A percentile compares a stretch with the other conserved stretches of the same genome.
These are phyloP conservation scores for Metroxylon sagu DNA, from an alignment of 176 grass and related monocot species.

Conservation along the genomic window DNA sequence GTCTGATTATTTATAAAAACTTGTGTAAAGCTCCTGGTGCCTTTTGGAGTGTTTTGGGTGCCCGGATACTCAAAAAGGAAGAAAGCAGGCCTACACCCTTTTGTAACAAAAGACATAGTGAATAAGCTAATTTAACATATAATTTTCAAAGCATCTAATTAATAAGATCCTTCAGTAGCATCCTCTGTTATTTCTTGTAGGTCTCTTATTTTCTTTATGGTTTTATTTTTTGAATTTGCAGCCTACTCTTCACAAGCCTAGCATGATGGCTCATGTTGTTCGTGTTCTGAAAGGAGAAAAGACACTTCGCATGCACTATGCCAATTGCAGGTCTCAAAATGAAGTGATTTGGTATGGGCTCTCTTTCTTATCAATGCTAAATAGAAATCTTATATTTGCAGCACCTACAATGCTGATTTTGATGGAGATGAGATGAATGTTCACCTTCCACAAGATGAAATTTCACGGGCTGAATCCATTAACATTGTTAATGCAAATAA, in stretches of 20 bases:
- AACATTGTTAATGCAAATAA: constrained; percentile 95
- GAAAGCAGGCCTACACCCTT: too few species aligned
- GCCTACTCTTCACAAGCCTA: constrained; percentile 95
- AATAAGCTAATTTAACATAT: too few species aligned
- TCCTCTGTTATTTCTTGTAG: too few species aligned
- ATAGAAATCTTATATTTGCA: constrained; percentile 25
- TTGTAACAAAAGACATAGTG: too few species aligned
- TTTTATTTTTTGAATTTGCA: constrained; percentile 27
- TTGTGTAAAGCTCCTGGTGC: too few species aligned
- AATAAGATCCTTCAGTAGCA: too few species aligned
- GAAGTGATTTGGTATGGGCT: not conserved
- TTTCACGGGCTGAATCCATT: constrained; percentile 82
- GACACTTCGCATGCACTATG: constrained; percentile 96
- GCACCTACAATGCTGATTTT: constrained; percentile 99
- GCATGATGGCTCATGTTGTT: constrained; percentile 98
- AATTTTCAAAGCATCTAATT: too few species aligned
- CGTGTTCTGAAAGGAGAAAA: constrained; percentile 87
- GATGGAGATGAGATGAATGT: constrained; percentile 99
- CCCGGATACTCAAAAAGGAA: too few species aligned
- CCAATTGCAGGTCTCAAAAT: constrained; percentile 79
- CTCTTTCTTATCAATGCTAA: not conserved
- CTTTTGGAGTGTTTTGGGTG: too few species aligned
- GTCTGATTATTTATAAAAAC: too few species aligned
- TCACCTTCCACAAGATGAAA: constrained; percentile 96
- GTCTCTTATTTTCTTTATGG: too few species aligned